A percentile compares a stretch with the other conserved stretches of the same genome.
These are phyloP conservation scores for Eleusine coracana DNA, from an alignment of 176 grass and related monocot species.

Conservation along the genomic window DNA sequence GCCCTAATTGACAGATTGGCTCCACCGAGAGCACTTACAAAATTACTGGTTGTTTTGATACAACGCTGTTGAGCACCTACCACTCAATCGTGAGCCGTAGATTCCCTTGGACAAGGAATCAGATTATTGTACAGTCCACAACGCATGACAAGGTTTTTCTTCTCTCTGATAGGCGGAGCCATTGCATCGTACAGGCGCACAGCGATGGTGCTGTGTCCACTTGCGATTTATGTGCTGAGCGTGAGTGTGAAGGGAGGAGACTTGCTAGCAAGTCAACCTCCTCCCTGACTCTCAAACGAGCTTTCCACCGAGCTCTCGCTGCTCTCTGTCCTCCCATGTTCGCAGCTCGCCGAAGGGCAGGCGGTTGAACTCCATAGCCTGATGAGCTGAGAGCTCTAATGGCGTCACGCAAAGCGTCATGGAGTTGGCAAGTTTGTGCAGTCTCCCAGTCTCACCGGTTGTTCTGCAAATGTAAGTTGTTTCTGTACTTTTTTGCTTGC, in stretches of 20 bases:
- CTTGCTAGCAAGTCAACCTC: not conserved
- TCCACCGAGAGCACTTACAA: no score
- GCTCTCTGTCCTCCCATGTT: no score
- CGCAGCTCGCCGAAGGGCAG: no score
- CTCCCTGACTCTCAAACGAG: not conserved
- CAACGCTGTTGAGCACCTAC: not conserved
- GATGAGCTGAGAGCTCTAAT: no score
- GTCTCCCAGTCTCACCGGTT: no score
- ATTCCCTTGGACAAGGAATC: not conserved
- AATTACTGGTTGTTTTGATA: no score
- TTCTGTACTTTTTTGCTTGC: not conserved
- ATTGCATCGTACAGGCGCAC: not conserved
- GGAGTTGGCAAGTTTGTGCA: no score
- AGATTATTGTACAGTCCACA: not conserved
- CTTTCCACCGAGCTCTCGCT: no score
- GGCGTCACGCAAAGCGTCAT: no score
- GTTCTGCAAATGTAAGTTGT: not conserved
- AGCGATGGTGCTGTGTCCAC: not conserved
- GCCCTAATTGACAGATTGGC: no score
- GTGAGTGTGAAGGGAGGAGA: not conserved
- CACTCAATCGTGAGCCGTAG: not conserved
- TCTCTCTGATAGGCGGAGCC: not conserved
- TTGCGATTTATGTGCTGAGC: not conserved
- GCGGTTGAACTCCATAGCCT: no score
- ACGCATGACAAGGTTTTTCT: not conserved